These are phyloP conservation scores for Lathyrus tuberosus DNA, from an alignment of 306 rosid species.

Conservation along the genomic window DNA sequence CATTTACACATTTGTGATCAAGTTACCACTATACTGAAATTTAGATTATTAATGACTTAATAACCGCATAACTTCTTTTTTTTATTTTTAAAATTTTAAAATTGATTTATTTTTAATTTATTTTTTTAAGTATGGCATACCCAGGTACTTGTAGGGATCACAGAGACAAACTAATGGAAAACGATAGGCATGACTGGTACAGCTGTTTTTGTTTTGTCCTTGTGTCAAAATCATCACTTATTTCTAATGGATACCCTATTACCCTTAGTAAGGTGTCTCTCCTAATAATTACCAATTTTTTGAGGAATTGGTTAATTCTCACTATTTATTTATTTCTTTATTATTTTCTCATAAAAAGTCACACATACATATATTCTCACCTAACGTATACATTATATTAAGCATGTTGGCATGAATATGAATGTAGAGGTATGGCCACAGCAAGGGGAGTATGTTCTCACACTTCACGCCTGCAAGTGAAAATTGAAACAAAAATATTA, in stretches of 20 bases:
- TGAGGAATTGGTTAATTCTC: not conserved
- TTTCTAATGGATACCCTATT: too few relatives aligned
- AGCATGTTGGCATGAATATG: constrained; percentile 29
- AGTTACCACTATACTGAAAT: too few relatives aligned
- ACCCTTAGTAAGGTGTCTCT: not conserved
- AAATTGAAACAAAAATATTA: constrained; percentile 27
- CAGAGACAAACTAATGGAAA: too few relatives aligned
- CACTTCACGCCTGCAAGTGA: constrained; percentile 44
- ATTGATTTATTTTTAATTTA: too few relatives aligned
- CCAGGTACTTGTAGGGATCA: not conserved
- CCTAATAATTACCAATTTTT: not conserved
- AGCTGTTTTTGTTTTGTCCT: too few relatives aligned
- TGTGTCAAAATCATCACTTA: too few relatives aligned
- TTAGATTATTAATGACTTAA: too few relatives aligned
- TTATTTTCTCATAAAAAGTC: not conserved
- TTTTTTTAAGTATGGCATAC: not conserved
- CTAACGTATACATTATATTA: constrained; percentile 19
- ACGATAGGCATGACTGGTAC: too few relatives aligned
- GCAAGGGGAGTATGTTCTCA: constrained; percentile 9
- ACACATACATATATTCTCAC: not conserved
- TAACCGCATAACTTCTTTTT: too few relatives aligned
- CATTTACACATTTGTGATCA: too few relatives aligned
- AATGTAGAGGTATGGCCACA: constrained; percentile 15
- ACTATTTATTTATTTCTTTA: not conserved
- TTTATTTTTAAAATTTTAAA: too few relatives aligned